These are phyloP conservation scores for Beauveria caledonica DNA, from an alignment of 2,329 filamentous ascomycete genomes.

Conservation along the genomic window DNA sequence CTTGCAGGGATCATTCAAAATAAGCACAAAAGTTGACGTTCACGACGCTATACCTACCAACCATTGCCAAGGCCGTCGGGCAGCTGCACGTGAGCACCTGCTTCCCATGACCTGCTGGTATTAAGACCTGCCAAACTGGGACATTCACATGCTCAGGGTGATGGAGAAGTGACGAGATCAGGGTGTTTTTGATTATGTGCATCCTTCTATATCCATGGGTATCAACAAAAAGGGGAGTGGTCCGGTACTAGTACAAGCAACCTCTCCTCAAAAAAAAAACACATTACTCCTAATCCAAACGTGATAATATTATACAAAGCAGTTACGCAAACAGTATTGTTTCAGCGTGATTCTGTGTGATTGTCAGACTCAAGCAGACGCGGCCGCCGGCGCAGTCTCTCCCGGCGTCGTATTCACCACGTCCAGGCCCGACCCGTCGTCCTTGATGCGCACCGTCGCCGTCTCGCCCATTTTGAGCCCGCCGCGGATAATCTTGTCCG, in stretches of 20 bases:
- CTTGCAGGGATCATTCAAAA: not conserved
- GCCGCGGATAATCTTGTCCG: conserved; percentile 86
- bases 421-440: conserved; percentile 50
- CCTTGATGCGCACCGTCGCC: conserved; percentile 61
- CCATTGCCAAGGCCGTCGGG: not conserved
- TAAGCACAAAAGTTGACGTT: not conserved
- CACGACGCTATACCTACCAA: not conserved
- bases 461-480: conserved; percentile 67
- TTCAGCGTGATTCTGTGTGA: not conserved
- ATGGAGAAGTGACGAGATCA: not conserved
- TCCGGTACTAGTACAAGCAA: not conserved
- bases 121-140: too few species aligned
- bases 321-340: not conserved
- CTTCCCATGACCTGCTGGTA: not conserved
- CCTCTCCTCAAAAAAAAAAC: not conserved
- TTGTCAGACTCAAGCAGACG: not conserved
- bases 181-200: not conserved
- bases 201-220: not conserved
- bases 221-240: conserved; percentile 2
- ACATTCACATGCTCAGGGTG: not conserved
- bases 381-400: not conserved
- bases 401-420: conserved; percentile 25
- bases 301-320: not conserved
- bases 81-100: not conserved
- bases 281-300: not conserved